Conservation (phyloP, 176 grass and related monocot genomes). For the Rhynchospora tenuis region DNA sequence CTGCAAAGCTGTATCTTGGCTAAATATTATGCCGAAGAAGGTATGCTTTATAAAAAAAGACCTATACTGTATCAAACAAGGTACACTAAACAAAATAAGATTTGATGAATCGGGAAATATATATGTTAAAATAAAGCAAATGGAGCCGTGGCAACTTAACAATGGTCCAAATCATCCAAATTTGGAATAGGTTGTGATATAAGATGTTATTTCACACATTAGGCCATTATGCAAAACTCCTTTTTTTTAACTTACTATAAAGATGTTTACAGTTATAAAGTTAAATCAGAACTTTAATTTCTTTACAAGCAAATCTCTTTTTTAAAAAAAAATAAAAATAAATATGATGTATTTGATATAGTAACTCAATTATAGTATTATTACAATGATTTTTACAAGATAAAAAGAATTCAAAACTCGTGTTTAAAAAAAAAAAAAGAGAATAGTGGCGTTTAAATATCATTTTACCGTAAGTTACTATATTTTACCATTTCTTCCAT, state of each 20-base stretch:
- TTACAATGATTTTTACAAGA: too few species aligned
- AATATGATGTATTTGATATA: too few species aligned
- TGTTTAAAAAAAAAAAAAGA: too few species aligned
- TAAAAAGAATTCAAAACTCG: too few species aligned
- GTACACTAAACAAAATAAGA: not conserved
- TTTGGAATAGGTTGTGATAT: not conserved
- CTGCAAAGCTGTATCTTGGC: not conserved
- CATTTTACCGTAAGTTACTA: too few species aligned
- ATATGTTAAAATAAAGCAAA: not conserved
- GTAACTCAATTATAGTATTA: too few species aligned
- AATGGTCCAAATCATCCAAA: not conserved
- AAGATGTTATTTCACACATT: not conserved
- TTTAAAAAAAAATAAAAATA: too few species aligned
- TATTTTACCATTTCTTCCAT: too few species aligned
- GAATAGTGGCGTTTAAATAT: too few species aligned
- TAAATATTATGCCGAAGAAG: not conserved
- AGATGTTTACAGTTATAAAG: too few species aligned
- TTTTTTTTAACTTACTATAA: not conserved
- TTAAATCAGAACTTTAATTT: too few species aligned
- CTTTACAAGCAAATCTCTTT: too few species aligned
- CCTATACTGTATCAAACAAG: not conserved
- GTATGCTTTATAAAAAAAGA: not conserved
- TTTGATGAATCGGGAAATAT: not conserved
- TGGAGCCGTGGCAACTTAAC: not conserved
- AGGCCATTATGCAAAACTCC: not conserved